These are phyloP conservation scores for Saturnispora galanensis DNA, from an alignment of 805 yeast species.

Conservation along the genomic window DNA sequence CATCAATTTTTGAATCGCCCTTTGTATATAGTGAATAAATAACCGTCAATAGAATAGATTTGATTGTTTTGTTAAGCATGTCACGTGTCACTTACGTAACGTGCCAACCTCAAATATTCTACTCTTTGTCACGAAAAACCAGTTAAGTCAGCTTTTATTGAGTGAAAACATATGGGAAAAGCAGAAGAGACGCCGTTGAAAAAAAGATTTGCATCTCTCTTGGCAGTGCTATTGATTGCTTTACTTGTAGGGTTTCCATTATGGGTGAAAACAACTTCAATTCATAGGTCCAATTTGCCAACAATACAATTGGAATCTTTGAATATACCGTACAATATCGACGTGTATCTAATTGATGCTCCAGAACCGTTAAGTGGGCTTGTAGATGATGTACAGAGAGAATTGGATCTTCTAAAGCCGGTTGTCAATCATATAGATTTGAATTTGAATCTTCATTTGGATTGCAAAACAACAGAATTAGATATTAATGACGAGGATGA, in stretches of 20 bases:
- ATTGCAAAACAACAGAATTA: conserved; percentile 18
- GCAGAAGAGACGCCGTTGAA: background rate
- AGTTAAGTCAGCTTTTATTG: too few species aligned
- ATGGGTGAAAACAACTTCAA: conserved; percentile 51
- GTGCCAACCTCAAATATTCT: too few species aligned
- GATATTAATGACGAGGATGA: conserved; percentile 18
- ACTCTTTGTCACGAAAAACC: too few species aligned
- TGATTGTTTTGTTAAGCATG: too few species aligned
- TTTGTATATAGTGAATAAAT: background rate
- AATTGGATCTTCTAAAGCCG: conserved; percentile 22
- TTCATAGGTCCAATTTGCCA: conserved; percentile 55
- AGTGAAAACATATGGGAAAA: background rate
- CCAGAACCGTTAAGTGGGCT: conserved; percentile 26
- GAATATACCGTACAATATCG: conserved; percentile 30
- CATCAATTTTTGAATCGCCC: conserved; percentile 35
- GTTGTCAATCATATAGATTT: conserved; percentile 13
- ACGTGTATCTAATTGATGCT: conserved; percentile 31
- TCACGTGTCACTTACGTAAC: background rate
- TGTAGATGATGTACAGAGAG: conserved; percentile 27
- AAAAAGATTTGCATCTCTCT: conserved; percentile 14
- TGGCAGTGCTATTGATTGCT: conserved; percentile 21
- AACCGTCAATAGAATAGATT: too few species aligned
- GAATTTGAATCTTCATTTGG: conserved; percentile 24
- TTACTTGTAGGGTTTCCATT: conserved; percentile 44
- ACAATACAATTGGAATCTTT: conserved; percentile 12